Base-by-base conservation (phyloP, 164 flowering plant genomes). In the Malania oleifera region DNA sequence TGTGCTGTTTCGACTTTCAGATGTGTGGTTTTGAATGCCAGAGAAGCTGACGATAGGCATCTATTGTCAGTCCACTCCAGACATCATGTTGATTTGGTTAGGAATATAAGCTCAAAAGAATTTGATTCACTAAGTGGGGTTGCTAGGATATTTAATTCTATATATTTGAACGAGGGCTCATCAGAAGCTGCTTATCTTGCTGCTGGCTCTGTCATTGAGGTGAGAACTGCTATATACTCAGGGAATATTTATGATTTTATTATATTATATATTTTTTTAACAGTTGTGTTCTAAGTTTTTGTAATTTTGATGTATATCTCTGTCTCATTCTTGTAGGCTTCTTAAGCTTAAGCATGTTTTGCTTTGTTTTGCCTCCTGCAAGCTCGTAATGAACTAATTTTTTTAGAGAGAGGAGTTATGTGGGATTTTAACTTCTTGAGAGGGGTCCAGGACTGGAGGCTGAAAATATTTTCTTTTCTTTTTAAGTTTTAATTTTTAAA, bases 141-240 rank as follows among this genome's bases (percentile, higher is more conserved):
- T 52, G 89, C 97, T 1, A 59, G 77, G 3, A 79, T 60, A 25
- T 77, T 81, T 23, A 91, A 91, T 73, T 95, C 97, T 10, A 87
- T 95, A 54, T 95, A 91, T 72, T 73, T 95, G 25, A 95, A 87
- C 56, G 76, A 80, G 59, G 89, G 96, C 22, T 86, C 99, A 24
- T 79, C 96, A 11, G 84, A 89, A 69, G 78, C 96, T 71, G 97
- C 99, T 61, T 91, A 75, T 72, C 86, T 95, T 49, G 93, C 99
- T 69, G 97, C 96, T 46, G 99, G 99, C 27, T 84, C 96, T 39
- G 96, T 85, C 23, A 34, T 85, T 1, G 90, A 91, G 91, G 99
- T 87, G 72, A 64, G 37, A 28, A 12, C 7, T 25, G 6, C 0
- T 24, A 5, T 5, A n/a, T n/a, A n/a, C n/a, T 25, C 35, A 20